phyloP scores from a whole-genome alignment of 2,329 filamentous ascomycete genomes.

The Nemania abortiva region DNA sequence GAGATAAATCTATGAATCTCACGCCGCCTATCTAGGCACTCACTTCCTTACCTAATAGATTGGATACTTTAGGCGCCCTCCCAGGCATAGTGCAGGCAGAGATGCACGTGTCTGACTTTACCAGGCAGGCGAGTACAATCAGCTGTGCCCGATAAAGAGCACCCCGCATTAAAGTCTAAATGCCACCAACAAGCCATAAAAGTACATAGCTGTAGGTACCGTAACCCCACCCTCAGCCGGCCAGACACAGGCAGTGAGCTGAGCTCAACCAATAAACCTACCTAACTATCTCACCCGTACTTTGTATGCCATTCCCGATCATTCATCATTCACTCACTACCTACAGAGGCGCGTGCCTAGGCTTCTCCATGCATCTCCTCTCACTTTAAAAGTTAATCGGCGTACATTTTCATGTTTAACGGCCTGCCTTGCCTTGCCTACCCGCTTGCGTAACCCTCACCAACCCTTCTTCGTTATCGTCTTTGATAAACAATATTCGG shows the following conservation, averaged over 20 bases:
- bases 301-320: not conserved
- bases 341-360: slow-evolving; percentile 10
- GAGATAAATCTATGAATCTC: too few species aligned
- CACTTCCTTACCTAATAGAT: too few species aligned
- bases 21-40: too few species aligned
- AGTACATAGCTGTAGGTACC: not conserved
- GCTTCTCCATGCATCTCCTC: not conserved
- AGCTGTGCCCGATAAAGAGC: not conserved
- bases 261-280: slow-evolving; percentile 13
- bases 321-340: not conserved
- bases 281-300: too few species aligned
- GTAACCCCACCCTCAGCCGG: slow-evolving; percentile 19
- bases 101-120: too few species aligned
- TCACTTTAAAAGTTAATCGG: not conserved
- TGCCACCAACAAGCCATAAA: slow-evolving; percentile 4
- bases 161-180: slow-evolving; percentile 18
- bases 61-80: too few species aligned
- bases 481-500: not conserved
- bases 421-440: not conserved
- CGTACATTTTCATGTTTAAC: not conserved
- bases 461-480: not conserved
- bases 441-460: not conserved
- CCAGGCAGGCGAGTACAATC: too few species aligned
- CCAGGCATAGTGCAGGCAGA: too few species aligned
- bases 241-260: slow-evolving; percentile 5